phyloP scores from a whole-genome alignment of 2,329 filamentous ascomycete genomes.

The Trichophaea hybrida region DNA sequence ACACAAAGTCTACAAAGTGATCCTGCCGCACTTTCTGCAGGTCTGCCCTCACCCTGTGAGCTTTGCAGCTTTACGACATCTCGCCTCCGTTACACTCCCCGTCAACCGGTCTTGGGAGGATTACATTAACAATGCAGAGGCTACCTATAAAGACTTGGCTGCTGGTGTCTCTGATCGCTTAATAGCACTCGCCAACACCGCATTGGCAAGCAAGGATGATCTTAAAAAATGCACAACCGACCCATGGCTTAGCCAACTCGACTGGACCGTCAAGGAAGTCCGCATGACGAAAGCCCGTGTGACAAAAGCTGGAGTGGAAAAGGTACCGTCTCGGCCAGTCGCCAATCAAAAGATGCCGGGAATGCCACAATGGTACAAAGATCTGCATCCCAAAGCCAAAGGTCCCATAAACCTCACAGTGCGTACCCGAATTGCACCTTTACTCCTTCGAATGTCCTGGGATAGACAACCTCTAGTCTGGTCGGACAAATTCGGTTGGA shows the following conservation, averaged over 20 bases:
- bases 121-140: conserved; percentile 72
- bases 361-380: conserved; percentile 93
- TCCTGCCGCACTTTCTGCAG: conserved; percentile 77
- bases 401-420: conserved; percentile 64
- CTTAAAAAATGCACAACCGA: neutral
- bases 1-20: conserved; percentile 82
- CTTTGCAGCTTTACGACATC: conserved; percentile 80
- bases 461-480: conserved; percentile 79
- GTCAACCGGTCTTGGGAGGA: conserved; percentile 76
- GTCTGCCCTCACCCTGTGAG: conserved; percentile 94
- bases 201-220: conserved; percentile 36
- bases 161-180: conserved; percentile 66
- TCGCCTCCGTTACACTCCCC: conserved; percentile 86
- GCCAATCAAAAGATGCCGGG: conserved; percentile 84
- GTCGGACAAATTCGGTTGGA: conserved; percentile 90
- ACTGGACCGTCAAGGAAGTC: conserved; percentile 89
- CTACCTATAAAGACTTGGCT: conserved; percentile 63
- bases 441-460: conserved; percentile 75
- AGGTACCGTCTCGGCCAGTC: conserved; percentile 60
- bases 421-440: conserved; percentile 70
- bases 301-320: conserved; percentile 47
- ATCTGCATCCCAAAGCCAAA: conserved; percentile 58
- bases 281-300: conserved; percentile 56
- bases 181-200: conserved; percentile 57
- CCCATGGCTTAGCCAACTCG: conserved; percentile 71